Base-by-base conservation (phyloP, 345 rosid genomes). In the Eucalyptus coolabah region DNA sequence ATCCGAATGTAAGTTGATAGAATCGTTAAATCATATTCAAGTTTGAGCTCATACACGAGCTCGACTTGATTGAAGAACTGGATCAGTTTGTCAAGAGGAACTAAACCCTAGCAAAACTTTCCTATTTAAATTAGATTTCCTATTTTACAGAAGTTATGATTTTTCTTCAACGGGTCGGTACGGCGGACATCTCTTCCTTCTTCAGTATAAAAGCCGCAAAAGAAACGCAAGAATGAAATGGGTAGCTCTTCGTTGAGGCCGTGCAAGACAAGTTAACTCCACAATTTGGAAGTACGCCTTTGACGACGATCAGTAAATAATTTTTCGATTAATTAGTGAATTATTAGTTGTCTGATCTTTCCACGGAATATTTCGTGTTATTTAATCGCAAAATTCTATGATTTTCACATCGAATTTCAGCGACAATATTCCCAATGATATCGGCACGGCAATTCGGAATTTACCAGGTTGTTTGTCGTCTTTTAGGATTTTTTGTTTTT, bases 1-100 rank as follows among this genome's bases (percentile, higher is more conserved):
- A 65, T 65, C 18, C 5, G 2, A n/a, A 65, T 9, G 17, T 30
- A 14, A 4, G 37, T n/a, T 9, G 1, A n/a, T n/a, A n/a, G 0
- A 65, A 4, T 65, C 9, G 6, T 65, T 65, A n/a, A 30, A 63
- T 13, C 15, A 14, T 5, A 4, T 59, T 16, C 5, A 26, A 11
- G n/a, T 24, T 24, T 59, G 65, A 24, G 30, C 30, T 3, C 3
- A 3, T 8, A 21, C 9, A 4, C 1, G 4, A 54, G 5, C 59
- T 21, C 1, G 5, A 54, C 28, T 2, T 2, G 12, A 54, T 16
- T 50, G 53, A 2, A 50, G 18, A 50, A 50, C 19, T 6, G 3
- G 53, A 3, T 50, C 0, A 50, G 53, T 50, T 6, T 50, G 53
- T 50, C 53, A 50, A 50, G 53, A 2, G 53, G 3, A 50, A 50